A percentile compares a stretch with the other conserved stretches of the same genome.
phyloP scores from a whole-genome alignment of 805 yeast species.

The Tetrapisispora namnaoensis region DNA sequence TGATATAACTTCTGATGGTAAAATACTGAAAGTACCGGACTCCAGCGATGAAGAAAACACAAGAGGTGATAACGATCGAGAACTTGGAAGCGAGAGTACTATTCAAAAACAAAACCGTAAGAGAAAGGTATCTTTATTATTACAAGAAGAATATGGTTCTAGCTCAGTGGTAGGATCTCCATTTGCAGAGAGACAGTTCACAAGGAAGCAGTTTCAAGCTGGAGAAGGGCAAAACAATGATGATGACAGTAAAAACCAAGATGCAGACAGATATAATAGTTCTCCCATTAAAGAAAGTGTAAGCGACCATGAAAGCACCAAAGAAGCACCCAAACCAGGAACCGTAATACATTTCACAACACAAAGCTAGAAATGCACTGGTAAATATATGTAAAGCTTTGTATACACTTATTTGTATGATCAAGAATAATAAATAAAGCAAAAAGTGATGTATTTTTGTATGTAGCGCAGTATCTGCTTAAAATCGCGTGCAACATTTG shows the following conservation, averaged over 20 bases:
- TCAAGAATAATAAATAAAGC: too few relatives aligned
- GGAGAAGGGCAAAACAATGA: neutral
- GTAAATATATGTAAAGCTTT: neutral
- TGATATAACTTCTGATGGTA: conserved; percentile 19
- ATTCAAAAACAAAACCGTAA: conserved; percentile 23
- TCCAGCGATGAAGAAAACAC: conserved; percentile 22
- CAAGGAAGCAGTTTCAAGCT: neutral
- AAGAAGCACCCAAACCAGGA: conserved; percentile 17
- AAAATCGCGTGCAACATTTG: too few relatives aligned
- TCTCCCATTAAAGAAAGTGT: conserved; percentile 12
- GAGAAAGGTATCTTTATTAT: conserved; percentile 24
- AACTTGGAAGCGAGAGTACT: conserved; percentile 19
- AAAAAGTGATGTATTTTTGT: too few relatives aligned
- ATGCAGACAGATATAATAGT: conserved; percentile 9
- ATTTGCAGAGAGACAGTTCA: neutral
- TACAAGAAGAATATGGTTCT: conserved; percentile 28
- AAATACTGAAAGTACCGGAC: conserved; percentile 19
- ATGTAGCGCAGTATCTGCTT: too few relatives aligned
- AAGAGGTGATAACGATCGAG: neutral
- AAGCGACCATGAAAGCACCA: conserved; percentile 14
- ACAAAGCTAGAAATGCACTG: neutral
- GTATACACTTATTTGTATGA: neutral
- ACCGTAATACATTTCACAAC: conserved; percentile 19
- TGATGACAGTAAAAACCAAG: neutral
- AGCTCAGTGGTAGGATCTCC: conserved; percentile 26